Percentiles rank a stretch among this genome's conserved stretches.
Conservation (phyloP, 208 protist species). For the Spongospora subterranea region DNA sequence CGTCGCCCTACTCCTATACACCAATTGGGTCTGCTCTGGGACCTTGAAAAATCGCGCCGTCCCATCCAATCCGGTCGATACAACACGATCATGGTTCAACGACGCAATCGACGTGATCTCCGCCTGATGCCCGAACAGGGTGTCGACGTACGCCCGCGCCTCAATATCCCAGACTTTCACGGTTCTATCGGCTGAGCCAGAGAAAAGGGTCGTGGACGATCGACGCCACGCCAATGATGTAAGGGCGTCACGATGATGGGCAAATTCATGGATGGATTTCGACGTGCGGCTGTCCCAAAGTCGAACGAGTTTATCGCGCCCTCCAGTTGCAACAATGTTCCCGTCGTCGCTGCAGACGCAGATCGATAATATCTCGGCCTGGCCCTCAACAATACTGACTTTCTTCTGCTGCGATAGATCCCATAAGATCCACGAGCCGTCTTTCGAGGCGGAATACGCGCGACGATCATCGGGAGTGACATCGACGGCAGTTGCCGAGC, state of each 20-base stretch:
- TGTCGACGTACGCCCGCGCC: constrained; percentile 63
- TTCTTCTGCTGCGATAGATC: not conserved
- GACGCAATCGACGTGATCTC: constrained; percentile 56
- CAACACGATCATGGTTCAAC: not conserved
- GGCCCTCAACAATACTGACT: not conserved
- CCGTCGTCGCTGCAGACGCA: constrained; percentile 30
- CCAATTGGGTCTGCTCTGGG: constrained; percentile 61
- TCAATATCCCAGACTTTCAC: constrained; percentile 64
- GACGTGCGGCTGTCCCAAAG: not conserved
- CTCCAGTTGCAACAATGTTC: not conserved
- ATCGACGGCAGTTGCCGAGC: not conserved
- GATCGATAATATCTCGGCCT: not conserved
- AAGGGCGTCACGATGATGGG: constrained; percentile 39
- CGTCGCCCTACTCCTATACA: constrained; percentile 54
- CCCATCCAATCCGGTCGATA: constrained; percentile 48
- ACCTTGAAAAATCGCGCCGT: constrained; percentile 65
- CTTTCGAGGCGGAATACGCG: not conserved
- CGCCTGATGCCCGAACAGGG: constrained; percentile 61
- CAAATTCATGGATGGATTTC: not conserved
- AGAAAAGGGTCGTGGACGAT: constrained; percentile 34
- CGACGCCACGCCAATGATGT: not conserved
- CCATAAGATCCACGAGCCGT: constrained; percentile 39
- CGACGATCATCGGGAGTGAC: not conserved
- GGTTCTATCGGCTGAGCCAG: constrained; percentile 49
- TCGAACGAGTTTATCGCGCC: not conserved